These are phyloP conservation scores for Epichloe uncinata DNA, from an alignment of 2,329 filamentous ascomycete genomes.

Conservation along the genomic window DNA sequence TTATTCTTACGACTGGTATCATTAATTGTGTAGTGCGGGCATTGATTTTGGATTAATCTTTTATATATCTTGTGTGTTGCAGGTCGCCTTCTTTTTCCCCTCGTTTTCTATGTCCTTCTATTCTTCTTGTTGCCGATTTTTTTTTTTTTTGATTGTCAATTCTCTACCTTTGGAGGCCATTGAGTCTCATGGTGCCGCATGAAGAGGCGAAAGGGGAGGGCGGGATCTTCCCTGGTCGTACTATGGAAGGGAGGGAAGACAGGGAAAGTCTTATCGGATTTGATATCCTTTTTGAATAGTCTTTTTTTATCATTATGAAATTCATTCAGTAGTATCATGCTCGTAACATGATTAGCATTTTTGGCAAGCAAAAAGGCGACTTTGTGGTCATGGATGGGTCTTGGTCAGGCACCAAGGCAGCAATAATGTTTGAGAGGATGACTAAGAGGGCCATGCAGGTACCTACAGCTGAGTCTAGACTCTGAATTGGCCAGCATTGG, in stretches of 20 bases:
- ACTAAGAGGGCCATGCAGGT: not conserved
- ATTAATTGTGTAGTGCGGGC: not conserved
- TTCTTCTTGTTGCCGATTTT: not conserved
- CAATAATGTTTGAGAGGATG: not conserved
- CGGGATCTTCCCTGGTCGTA: not conserved
- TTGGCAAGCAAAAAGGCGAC: no score
- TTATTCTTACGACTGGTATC: not conserved
- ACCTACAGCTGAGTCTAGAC: not conserved
- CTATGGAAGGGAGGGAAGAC: not conserved
- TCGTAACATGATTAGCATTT: no score
- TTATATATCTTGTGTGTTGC: not conserved
- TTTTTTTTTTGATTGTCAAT: not conserved
- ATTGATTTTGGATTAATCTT: not conserved
- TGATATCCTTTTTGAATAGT: slow-evolving; percentile 6
- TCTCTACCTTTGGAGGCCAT: not conserved
- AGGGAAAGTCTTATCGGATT: not conserved
- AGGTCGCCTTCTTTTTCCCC: not conserved
- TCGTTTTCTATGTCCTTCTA: not conserved
- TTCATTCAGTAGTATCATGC: not conserved
- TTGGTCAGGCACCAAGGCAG: slow-evolving; percentile 3
- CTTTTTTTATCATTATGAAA: not conserved
- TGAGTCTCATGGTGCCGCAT: not conserved
- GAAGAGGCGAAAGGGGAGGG: not conserved
- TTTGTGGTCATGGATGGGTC: no score
- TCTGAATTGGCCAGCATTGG: not conserved